Conservation (phyloP, 192 early-diverging fungal genomes). For the Podila verticillata region DNA sequence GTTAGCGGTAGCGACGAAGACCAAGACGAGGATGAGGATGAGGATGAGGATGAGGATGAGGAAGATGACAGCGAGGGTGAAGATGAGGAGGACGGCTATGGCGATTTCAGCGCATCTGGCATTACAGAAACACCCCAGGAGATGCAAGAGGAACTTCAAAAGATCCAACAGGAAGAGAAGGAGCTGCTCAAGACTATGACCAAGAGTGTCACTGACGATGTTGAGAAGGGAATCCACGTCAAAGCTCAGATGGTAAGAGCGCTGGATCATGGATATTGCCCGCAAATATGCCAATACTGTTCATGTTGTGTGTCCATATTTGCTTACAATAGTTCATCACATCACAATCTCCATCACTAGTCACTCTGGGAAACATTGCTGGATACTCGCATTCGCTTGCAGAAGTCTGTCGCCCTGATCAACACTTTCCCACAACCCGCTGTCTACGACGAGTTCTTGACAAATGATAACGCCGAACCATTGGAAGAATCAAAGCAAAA, state of each 20-base stretch:
- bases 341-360: constrained; percentile 50
- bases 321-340: neutral
- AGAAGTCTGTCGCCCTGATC: constrained; percentile 76
- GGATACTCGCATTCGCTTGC: constrained; percentile 89
- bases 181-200: constrained; percentile 82
- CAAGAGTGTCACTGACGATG: constrained; percentile 77
- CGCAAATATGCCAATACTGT: no score
- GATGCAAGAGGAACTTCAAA: constrained; percentile 70
- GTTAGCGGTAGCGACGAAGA: constrained; percentile 37
- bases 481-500: constrained; percentile 37
- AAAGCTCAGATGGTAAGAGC: constrained; percentile 83
- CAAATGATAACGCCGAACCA: constrained; percentile 32
- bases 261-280: neutral
- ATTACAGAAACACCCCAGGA: constrained; percentile 50
- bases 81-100: constrained; percentile 57
- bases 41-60: constrained; percentile 47
- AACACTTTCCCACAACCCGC: constrained; percentile 54
- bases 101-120: constrained; percentile 17
- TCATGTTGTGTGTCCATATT: neutral
- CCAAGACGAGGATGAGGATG: constrained; percentile 42
- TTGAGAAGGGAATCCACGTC: constrained; percentile 93
- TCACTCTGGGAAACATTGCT: constrained; percentile 84
- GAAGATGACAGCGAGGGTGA: constrained; percentile 48
- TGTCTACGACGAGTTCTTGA: constrained; percentile 33
- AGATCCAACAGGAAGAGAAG: constrained; percentile 86